Evolutionary conservation across 1,284 basidiomycete species (phyloP).

Genomic region (Stereum hirsutum): DNA sequence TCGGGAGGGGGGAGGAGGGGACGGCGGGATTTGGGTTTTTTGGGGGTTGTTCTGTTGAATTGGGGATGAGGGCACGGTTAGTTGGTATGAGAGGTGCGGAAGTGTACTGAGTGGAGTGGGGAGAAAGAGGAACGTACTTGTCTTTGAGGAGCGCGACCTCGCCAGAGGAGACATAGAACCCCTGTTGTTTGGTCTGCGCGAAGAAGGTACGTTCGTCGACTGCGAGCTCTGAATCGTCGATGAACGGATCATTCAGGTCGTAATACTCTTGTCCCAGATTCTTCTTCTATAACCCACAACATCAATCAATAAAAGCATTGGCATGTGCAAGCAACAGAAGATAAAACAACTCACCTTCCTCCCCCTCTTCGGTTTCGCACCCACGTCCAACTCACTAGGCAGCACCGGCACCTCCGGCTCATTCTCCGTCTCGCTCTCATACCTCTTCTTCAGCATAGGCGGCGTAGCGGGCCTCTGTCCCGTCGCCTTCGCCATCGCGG

Average conservation of each 20-base stretch:
- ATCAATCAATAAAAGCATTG: background rate
- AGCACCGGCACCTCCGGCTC: slow-evolving; percentile 33
- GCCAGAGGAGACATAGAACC: slow-evolving; percentile 87
- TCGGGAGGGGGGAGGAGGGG: slow-evolving; percentile 19
- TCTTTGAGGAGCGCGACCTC: slow-evolving; percentile 80
- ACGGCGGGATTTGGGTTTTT: slow-evolving; percentile 59
- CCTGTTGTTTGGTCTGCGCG: slow-evolving; percentile 89
- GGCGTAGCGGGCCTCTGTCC: slow-evolving; percentile 59
- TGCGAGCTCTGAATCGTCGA: slow-evolving; percentile 92
- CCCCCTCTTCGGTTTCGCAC: slow-evolving; percentile 20
- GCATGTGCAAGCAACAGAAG: background rate
- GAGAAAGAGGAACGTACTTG: slow-evolving; percentile 27
- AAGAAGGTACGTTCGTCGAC: slow-evolving; percentile 87
- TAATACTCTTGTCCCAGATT: slow-evolving; percentile 66
- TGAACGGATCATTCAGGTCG: slow-evolving; percentile 89
- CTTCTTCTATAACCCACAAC: slow-evolving; percentile 34
- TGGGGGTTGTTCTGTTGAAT: slow-evolving; percentile 32
- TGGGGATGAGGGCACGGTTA: slow-evolving; percentile 26
- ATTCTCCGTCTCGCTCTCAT: slow-evolving; percentile 45
- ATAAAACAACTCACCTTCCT: slow-evolving; percentile 27
- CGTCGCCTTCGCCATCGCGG: slow-evolving; percentile 44
- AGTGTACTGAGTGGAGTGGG: background rate
- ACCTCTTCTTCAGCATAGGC: slow-evolving; percentile 29
- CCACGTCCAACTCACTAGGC: slow-evolving; percentile 24
- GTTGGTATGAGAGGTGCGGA: slow-evolving; percentile 48